Evolutionary conservation across 164 flowering plant species (phyloP).

Genomic region (Vitis amurensis): DNA sequence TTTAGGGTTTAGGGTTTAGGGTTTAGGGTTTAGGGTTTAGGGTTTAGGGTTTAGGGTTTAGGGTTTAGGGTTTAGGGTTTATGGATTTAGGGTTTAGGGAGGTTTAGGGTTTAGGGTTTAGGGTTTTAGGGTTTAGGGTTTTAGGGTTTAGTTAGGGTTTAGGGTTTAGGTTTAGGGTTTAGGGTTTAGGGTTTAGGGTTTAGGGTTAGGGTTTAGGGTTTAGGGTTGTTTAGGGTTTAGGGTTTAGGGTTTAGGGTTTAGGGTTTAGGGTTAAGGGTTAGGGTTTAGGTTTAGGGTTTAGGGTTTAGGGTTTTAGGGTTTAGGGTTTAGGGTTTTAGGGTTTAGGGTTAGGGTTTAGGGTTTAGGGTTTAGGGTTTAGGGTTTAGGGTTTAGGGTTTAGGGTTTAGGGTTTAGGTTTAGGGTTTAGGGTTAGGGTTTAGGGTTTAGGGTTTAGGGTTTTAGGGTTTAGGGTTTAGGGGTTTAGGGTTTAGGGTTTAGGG

Average conservation of each 20-base stretch:
- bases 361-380: slow-evolving; percentile 23
- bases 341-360: slow-evolving; percentile 14
- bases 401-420: slow-evolving; percentile 19
- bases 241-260: too few relatives aligned
- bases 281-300: slow-evolving; percentile 23
- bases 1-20: slow-evolving; percentile 21
- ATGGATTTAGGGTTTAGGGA: slow-evolving; percentile 11
- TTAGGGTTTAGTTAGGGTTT: slow-evolving; percentile 11
- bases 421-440: too few relatives aligned
- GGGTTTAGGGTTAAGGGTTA: slow-evolving; percentile 13
- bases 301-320: slow-evolving; percentile 19
- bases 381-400: slow-evolving; percentile 17
- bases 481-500: too few relatives aligned
- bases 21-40: slow-evolving; percentile 17
- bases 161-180: slow-evolving; percentile 22
- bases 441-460: too few relatives aligned
- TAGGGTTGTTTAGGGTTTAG: too few relatives aligned
- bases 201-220: too few relatives aligned
- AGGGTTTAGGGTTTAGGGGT: too few relatives aligned
- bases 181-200: slow-evolving; percentile 10
- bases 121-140: too few relatives aligned
- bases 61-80: slow-evolving; percentile 7
- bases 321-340: slow-evolving; percentile 14
- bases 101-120: slow-evolving; percentile 12
- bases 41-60: slow-evolving; percentile 18